Conservation (phyloP, 345 rosid genomes). For the Euphorbia lathyris region DNA sequence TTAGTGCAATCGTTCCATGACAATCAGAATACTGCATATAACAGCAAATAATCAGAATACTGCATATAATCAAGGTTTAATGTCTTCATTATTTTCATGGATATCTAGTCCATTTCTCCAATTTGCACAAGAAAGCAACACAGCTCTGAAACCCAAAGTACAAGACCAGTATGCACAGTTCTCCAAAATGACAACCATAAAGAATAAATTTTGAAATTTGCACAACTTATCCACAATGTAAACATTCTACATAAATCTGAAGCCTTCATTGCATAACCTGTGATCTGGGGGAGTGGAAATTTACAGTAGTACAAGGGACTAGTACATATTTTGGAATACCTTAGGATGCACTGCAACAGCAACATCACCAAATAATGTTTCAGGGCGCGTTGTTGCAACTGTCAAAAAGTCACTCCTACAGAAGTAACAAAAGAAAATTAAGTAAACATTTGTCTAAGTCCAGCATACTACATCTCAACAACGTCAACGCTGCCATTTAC, state of each 20-base stretch:
- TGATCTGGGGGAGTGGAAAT: neutral
- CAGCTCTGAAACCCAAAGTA: neutral
- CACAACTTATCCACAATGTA: neutral
- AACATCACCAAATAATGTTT: slow-evolving; percentile 95
- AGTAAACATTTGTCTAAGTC: neutral
- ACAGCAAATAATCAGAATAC: neutral
- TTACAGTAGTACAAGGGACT: neutral
- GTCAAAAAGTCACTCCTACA: slow-evolving; percentile 81
- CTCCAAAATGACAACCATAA: neutral
- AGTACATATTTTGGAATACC: slow-evolving; percentile 34
- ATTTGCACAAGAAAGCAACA: neutral
- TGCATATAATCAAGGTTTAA: neutral
- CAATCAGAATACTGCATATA: neutral
- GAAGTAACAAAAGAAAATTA: slow-evolving; percentile 26
- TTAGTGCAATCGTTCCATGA: too few species aligned
- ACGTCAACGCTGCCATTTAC: neutral
- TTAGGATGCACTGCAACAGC: slow-evolving; percentile 92
- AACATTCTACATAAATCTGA: neutral
- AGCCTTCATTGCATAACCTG: neutral
- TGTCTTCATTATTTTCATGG: neutral
- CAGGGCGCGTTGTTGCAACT: slow-evolving; percentile 94
- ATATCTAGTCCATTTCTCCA: neutral
- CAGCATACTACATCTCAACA: neutral
- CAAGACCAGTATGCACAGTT: neutral
- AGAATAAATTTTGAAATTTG: neutral